Evolutionary conservation across 441 rosid species (phyloP), one percentile per base, ranked within the genome.

Genomic region (Omphalea diandra): DNA sequence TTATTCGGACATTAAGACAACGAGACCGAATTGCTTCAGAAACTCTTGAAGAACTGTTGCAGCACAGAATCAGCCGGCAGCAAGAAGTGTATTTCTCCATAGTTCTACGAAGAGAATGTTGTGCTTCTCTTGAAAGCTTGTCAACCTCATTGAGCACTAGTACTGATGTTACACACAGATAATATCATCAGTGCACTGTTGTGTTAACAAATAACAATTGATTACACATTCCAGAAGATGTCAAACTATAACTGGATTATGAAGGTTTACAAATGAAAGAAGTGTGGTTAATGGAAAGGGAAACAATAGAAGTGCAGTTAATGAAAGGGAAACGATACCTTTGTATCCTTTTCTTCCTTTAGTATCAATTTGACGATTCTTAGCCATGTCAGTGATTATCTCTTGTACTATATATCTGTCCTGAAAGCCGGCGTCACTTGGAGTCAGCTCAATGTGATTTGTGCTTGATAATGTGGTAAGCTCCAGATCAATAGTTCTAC

Each of bases 41-140:
- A 65, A 94, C 98, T 82, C 84, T 94, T 10, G 98, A 94, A 74
- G 97, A 94, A 63, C 98, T 90, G 78, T 94, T 92, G 73, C 99
- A 89, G 82, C 97, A 94, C 58, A 92, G 85, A 74, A 94, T 89
- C 70, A 94, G 85, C 59, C 97, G 85, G 78, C 99, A 94, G 43
- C 83, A 90, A 57, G 94, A 71, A 76, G 96, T 92, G 67, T 94
- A 92, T 68, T 94, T 94, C 91, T 94, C 99, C 98, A 94, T 94
- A 41, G 99, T 92, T 83, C 98, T 85, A 65, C 99, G 89, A 40
- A 92, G 93, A 77, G 99, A 87, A 84, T 92, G 97, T 8, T 94
- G 99, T 14, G 99, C 99, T 83, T 92, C 98, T 85, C 99, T 86
- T 54, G 97, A 94, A 65, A 94, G 98, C 79, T 89, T 94, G 94